Percentiles rank a stretch among this genome's conserved stretches.
Evolutionary conservation across 2,329 filamentous ascomycete species (phyloP).

Genomic region (Ophiostoma perfectum): DNA sequence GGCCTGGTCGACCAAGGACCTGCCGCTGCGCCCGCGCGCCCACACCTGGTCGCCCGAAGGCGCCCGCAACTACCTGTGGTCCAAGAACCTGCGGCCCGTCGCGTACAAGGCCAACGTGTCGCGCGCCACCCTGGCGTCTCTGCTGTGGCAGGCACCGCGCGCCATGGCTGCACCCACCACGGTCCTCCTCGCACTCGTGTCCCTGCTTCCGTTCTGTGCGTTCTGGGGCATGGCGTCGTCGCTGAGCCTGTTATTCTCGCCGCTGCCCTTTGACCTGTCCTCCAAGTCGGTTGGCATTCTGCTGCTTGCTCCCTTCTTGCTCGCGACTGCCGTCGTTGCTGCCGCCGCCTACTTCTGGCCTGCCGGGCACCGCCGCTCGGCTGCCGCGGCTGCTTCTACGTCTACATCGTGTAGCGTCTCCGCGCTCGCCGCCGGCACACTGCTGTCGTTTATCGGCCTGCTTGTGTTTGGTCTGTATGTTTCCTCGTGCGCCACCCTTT

Average conservation of each 20-base stretch:
- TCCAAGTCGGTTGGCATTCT: conserved; percentile 36
- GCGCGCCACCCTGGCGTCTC: background rate
- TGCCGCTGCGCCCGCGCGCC: conserved; percentile 29
- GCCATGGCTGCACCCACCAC: conserved; percentile 48
- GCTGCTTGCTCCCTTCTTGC: conserved; percentile 41
- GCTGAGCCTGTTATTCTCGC: conserved; percentile 44
- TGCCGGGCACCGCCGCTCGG: conserved; percentile 31
- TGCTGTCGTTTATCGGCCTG: conserved; percentile 39
- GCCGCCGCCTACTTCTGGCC: conserved; percentile 28
- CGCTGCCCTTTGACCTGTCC: conserved; percentile 39
- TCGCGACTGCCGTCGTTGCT: conserved; percentile 35
- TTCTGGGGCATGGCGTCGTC: conserved; percentile 46
- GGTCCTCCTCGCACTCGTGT: conserved; percentile 41
- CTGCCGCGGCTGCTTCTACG: conserved; percentile 37
- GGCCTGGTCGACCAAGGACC: conserved; percentile 29
- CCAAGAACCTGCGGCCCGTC: background rate
- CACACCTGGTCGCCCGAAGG: conserved; percentile 20
- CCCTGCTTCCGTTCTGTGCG: conserved; percentile 41
- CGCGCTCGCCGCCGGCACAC: background rate
- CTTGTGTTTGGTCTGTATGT: conserved; percentile 43
- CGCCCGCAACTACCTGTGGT: conserved; percentile 21
- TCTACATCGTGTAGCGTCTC: conserved; percentile 23
- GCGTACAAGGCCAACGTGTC: conserved; percentile 31
- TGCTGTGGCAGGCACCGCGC: conserved; percentile 38
- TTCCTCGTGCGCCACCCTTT: conserved; percentile 24